Conservation (phyloP, 2,329 filamentous ascomycete species). For the Graphilbum ipis-grandicollis region DNA sequence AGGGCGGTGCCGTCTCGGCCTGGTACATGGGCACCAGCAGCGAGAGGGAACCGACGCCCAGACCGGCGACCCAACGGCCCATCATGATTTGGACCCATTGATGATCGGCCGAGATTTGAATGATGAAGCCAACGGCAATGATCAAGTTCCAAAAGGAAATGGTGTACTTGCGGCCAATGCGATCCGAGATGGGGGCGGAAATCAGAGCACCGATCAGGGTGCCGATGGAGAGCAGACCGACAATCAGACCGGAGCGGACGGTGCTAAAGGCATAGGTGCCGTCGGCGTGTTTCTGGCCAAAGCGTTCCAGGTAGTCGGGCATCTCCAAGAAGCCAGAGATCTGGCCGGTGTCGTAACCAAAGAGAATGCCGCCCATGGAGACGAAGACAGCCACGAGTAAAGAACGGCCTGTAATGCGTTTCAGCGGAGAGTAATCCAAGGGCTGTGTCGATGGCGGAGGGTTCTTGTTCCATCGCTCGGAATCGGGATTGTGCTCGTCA, state of each 20-base stretch:
- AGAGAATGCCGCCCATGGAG: constrained; percentile 9
- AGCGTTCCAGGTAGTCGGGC: constrained; percentile 36
- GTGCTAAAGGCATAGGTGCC: constrained; percentile 21
- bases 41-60: constrained; percentile 50
- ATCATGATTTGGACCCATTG: constrained; percentile 44
- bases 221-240: constrained; percentile 38
- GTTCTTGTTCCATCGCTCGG: constrained; percentile 4
- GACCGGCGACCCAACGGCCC: constrained; percentile 47
- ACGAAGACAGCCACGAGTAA: constrained; percentile 7
- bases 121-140: constrained; percentile 46
- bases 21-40: constrained; percentile 41
- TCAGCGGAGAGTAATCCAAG: constrained; percentile 8
- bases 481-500: constrained; percentile 4
- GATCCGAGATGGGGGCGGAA: constrained; percentile 37
- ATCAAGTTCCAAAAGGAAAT: constrained; percentile 34
- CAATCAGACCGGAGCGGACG: constrained; percentile 31
- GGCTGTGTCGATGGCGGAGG: constrained; percentile 1
- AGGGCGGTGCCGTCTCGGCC: constrained; percentile 42
- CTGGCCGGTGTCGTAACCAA: constrained; percentile 44
- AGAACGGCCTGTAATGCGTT: constrained; percentile 4
- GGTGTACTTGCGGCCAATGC: constrained; percentile 37
- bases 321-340: constrained; percentile 34
- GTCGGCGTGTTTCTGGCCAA: constrained; percentile 26
- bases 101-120: constrained; percentile 42
- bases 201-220: constrained; percentile 35